Evolutionary conservation across 257 asterid species (phyloP).

Genomic region (Ilex asprella): DNA sequence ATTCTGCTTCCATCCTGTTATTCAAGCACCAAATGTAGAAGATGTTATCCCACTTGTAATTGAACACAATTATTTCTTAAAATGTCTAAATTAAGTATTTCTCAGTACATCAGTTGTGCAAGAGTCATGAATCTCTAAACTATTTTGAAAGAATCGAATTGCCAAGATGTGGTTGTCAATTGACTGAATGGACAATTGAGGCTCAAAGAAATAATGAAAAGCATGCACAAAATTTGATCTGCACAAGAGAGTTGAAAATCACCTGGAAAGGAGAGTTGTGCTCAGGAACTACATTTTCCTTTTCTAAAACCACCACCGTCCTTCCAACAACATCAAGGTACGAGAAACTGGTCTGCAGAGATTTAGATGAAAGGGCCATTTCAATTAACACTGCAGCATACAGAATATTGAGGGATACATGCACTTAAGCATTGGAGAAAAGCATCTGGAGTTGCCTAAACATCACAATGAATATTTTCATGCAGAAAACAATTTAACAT

Average conservation of each 20-base stretch:
- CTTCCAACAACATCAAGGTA: conserved; percentile 96
- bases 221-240: not conserved
- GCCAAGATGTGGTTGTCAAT: not conserved
- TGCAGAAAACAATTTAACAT: conserved; percentile 3
- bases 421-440: conserved; percentile 4
- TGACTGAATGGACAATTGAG: not conserved
- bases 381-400: conserved; percentile 12
- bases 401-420: not conserved
- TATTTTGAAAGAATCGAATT: not conserved
- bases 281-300: conserved; percentile 88
- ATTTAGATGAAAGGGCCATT: conserved; percentile 8
- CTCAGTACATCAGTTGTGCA: too few relatives aligned
- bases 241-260: conserved; percentile 14
- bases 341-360: conserved; percentile 79
- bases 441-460: conserved; percentile 1
- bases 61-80: not conserved
- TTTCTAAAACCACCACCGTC: conserved; percentile 86
- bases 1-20: too few relatives aligned
- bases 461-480: not conserved
- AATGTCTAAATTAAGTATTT: too few relatives aligned
- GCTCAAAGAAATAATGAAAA: too few relatives aligned
- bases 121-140: not conserved
- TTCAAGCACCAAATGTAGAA: too few relatives aligned
- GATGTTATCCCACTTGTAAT: too few relatives aligned
- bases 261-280: conserved; percentile 95